A percentile compares a stretch with the other conserved stretches of the same genome.
Evolutionary conservation across 2,329 filamentous ascomycete genomes (phyloP).

Genomic region (Alternaria burnsii): DNA sequence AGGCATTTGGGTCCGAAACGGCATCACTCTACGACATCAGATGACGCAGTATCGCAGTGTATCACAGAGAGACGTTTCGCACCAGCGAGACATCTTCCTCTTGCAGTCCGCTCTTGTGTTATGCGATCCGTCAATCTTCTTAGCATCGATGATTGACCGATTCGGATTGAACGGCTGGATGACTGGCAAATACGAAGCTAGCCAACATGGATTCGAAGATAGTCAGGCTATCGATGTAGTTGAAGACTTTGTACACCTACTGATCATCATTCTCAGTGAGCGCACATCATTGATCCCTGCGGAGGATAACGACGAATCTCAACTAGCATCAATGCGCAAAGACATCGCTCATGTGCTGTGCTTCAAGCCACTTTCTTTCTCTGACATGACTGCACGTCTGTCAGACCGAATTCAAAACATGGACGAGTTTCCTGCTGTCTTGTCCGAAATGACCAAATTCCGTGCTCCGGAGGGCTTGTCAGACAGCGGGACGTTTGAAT

Average conservation of each 20-base stretch:
- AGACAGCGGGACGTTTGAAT: conserved; percentile 92
- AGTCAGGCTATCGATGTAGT: conserved; percentile 88
- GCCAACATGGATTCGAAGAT: conserved; percentile 79
- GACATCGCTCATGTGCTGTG: conserved; percentile 94
- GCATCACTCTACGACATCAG: conserved; percentile 93
- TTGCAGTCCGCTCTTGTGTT: conserved; percentile 89
- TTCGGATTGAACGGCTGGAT: conserved; percentile 91
- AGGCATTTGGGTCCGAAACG: conserved; percentile 98
- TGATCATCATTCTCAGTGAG: conserved; percentile 91
- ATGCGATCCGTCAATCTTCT: conserved; percentile 81
- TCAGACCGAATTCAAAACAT: conserved; percentile 90
- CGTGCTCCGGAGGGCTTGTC: conserved; percentile 89
- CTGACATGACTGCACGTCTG: conserved; percentile 84
- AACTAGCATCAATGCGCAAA: conserved; percentile 77
- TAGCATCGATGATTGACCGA: conserved; percentile 89
- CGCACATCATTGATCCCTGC: conserved; percentile 78
- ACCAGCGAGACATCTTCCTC: conserved; percentile 93
- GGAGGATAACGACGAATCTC: conserved; percentile 70
- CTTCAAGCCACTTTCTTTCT: conserved; percentile 95
- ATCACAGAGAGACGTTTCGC: conserved; percentile 86
- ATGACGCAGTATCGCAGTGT: conserved; percentile 93
- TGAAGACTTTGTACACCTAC: conserved; percentile 93
- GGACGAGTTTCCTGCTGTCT: conserved; percentile 83
- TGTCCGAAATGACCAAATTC: conserved; percentile 89
- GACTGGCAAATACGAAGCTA: conserved; percentile 75